Percentiles rank a stretch among this genome's conserved stretches.
phyloP scores from a whole-genome alignment of 345 rosid species.

The Raphanus sativus region DNA sequence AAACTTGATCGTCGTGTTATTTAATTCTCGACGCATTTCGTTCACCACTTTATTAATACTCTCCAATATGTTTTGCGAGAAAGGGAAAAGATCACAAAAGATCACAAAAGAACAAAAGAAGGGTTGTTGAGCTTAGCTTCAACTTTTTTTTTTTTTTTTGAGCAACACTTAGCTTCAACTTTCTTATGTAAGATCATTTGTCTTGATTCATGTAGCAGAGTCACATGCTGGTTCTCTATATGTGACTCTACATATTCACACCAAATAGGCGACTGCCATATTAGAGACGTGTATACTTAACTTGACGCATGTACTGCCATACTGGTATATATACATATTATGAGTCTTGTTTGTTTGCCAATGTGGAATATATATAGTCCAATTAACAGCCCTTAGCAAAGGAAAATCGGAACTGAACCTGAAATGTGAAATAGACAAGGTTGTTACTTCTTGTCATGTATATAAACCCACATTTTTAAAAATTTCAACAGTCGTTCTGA shows the following conservation, averaged over 20 bases:
- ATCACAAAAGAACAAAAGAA: background rate
- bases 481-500: no score
- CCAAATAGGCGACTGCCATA: background rate
- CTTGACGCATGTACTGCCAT: background rate
- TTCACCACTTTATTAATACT: conserved; percentile 18
- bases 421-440: no score
- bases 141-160: no score
- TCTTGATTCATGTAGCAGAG: background rate
- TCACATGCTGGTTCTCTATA: conserved; percentile 11
- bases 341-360: background rate
- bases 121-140: conserved; percentile 30
- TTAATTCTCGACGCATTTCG: background rate
- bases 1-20: conserved; percentile 2
- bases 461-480: no score
- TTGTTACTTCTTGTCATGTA: background rate
- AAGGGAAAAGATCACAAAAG: background rate
- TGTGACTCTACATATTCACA: background rate
- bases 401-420: no score
- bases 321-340: background rate
- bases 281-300: background rate
- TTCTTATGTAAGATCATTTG: conserved; percentile 6
- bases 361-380: no score
- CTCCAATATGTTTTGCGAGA: background rate
- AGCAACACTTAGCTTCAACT: no score
- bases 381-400: no score